Evolutionary conservation across 164 flowering plant genomes (phyloP).

Genomic region (Annona squamosa): DNA sequence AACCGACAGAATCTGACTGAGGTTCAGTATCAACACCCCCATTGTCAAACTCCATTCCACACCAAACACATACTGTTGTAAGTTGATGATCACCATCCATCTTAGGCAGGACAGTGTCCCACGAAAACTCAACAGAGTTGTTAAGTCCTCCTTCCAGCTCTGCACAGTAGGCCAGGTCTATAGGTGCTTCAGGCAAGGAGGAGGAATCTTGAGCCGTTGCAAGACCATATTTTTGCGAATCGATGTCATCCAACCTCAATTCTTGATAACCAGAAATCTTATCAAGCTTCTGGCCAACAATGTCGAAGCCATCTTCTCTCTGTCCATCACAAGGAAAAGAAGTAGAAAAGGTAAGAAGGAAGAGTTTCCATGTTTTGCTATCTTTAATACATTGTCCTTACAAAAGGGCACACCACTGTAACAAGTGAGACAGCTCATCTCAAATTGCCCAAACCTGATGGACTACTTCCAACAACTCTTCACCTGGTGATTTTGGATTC

Average conservation of each 20-base stretch:
- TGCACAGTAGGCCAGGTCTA: slow-evolving; percentile 28
- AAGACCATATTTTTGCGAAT: slow-evolving; percentile 30
- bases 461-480: no score
- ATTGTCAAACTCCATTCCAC: slow-evolving; percentile 56
- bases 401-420: background rate
- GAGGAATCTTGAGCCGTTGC: slow-evolving; percentile 28
- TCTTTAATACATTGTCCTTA: background rate
- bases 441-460: no score
- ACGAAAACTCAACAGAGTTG: slow-evolving; percentile 32
- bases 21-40: slow-evolving; percentile 40
- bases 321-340: slow-evolving; percentile 11
- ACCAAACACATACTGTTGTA: slow-evolving; percentile 70
- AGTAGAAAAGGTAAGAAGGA: background rate
- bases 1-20: slow-evolving; percentile 71
- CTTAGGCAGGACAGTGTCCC: slow-evolving; percentile 33
- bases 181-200: slow-evolving; percentile 27
- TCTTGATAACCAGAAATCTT: slow-evolving; percentile 40
- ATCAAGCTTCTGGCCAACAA: slow-evolving; percentile 29
- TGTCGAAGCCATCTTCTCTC: slow-evolving; percentile 22
- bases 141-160: slow-evolving; percentile 28
- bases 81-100: slow-evolving; percentile 26
- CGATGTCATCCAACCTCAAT: slow-evolving; percentile 51
- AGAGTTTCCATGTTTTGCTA: background rate
- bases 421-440: no score
- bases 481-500: no score